Base-by-base conservation (phyloP, 768 basidiomycete genomes). In the Phaeotremella skinneri region DNA sequence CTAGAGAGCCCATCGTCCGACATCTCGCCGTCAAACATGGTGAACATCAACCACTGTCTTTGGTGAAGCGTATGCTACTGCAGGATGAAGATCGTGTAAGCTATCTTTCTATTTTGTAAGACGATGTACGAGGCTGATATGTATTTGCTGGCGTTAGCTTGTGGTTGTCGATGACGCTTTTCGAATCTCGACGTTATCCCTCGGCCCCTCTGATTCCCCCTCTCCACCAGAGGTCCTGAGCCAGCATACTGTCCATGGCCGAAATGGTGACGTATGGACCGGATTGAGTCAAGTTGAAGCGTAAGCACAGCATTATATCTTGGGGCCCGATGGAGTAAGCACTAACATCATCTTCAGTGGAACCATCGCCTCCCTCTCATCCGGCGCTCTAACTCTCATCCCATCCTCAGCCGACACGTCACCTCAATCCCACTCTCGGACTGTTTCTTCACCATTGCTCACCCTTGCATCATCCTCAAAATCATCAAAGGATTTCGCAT, bases 1-100 rank as follows among this genome's bases (percentile, higher is more conserved):
- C 34, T 17, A 32, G 43, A 14, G 68, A 69, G 34, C 63, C 69
- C 13, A 66, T 75, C 51, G 72, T 76, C 47, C 55, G 64, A 37
- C 68, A 75, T 45, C 61, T 74, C 3, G 58, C 69, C 16, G 62
- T 68, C 42, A 69, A 69, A 31, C 64, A 70, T 58, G 68, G 66
- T 2, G 29, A 55, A 11, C 58, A 72, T 52, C 59, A 61, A 14
- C 55, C 70, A 1, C 29, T 77, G 0, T 70, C 74, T 14, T 21
- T 43, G 3, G 43, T 71, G n/a, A 74, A 72, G 61, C 56, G 59
- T 30, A 67, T 77, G 56, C 21, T 57, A 6, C 31, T 13, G 25
- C 52, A 31, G 4, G 45, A 25, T 11, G 60, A 51, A 1, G 56
- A 64, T 30, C 25, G 60, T 43, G 66, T 64, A 49, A 45, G 62